These are phyloP conservation scores for Yamadazyma songkhlaensis DNA, from an alignment of 1,139 yeast species.

Conservation along the genomic window DNA sequence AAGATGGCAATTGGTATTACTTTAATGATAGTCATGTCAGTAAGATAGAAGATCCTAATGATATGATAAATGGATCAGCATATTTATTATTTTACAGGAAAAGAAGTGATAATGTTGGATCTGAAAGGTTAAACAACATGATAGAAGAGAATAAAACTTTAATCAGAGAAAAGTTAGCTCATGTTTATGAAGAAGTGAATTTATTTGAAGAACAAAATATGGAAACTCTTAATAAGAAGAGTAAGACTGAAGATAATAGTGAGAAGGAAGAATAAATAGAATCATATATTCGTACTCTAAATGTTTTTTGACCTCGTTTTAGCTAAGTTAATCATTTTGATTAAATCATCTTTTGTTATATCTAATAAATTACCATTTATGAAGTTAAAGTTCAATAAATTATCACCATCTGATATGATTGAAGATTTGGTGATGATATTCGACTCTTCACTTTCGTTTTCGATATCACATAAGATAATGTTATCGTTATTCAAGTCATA, in stretches of 20 bases:
- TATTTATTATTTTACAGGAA: slow-evolving; percentile 82
- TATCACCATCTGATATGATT: slow-evolving; percentile 14
- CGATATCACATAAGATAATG: slow-evolving; percentile 15
- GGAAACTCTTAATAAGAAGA: slow-evolving; percentile 7
- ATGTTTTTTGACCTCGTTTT: slow-evolving; percentile 22
- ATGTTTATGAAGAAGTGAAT: slow-evolving; percentile 17
- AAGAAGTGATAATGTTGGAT: slow-evolving; percentile 42
- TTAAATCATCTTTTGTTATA: slow-evolving; percentile 45
- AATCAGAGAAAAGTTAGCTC: slow-evolving; percentile 12
- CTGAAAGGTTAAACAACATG: slow-evolving; percentile 25
- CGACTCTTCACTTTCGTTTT: slow-evolving; percentile 17
- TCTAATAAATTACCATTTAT: slow-evolving; percentile 23
- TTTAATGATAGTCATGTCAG: slow-evolving; percentile 84
- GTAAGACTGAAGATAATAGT: slow-evolving; percentile 1
- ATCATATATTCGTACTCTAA: background rate
- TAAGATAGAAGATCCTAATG: slow-evolving; percentile 53
- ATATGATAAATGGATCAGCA: slow-evolving; percentile 77
- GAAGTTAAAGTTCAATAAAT: slow-evolving; percentile 17
- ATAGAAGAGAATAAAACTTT: slow-evolving; percentile 21
- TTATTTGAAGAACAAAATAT: slow-evolving; percentile 15
- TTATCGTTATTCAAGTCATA: slow-evolving; percentile 11
- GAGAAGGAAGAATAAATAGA: slow-evolving; percentile 1
- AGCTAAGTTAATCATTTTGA: slow-evolving; percentile 45
- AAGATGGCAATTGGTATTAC: slow-evolving; percentile 82
- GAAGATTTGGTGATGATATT: slow-evolving; percentile 13